Percentiles rank a stretch among this genome's conserved stretches.
Evolutionary conservation across 306 rosid species (phyloP).

Genomic region (Cicer yamashitae): DNA sequence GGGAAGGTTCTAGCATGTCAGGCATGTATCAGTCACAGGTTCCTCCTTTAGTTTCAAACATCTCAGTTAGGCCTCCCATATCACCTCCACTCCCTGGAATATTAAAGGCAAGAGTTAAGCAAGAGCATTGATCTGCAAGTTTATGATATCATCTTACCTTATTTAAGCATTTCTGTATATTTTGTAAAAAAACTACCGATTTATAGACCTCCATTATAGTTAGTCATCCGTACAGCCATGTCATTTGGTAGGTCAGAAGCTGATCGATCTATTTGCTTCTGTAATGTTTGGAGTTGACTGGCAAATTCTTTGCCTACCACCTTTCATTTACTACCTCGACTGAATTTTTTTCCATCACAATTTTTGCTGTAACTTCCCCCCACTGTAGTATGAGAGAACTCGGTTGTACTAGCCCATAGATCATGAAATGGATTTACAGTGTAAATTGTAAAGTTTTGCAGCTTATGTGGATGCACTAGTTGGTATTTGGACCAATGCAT

Average conservation of each 20-base stretch:
- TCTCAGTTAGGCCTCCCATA: constrained; percentile 70
- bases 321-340: constrained; percentile 44
- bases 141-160: constrained; percentile 41
- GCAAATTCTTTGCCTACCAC: constrained; percentile 52
- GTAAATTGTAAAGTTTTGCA: constrained; percentile 29
- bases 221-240: constrained; percentile 44
- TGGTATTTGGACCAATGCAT: constrained; percentile 30
- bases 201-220: constrained; percentile 42
- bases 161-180: constrained; percentile 63
- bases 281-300: constrained; percentile 49
- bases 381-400: constrained; percentile 39
- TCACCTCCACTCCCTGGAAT: constrained; percentile 97
- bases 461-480: constrained; percentile 8
- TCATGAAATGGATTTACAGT: background rate
- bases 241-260: constrained; percentile 54
- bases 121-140: constrained; percentile 63
- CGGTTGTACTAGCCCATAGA: background rate
- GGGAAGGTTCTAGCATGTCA: constrained; percentile 79
- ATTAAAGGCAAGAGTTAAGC: constrained; percentile 89
- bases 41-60: constrained; percentile 56
- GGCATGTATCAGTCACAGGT: constrained; percentile 66
- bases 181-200: constrained; percentile 60
- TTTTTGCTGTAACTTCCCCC: constrained; percentile 30
- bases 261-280: constrained; percentile 49
- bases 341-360: constrained; percentile 25